These are phyloP conservation scores for Singerocomus inundabilis DNA, from an alignment of 1,284 basidiomycete species.

Conservation along the genomic window DNA sequence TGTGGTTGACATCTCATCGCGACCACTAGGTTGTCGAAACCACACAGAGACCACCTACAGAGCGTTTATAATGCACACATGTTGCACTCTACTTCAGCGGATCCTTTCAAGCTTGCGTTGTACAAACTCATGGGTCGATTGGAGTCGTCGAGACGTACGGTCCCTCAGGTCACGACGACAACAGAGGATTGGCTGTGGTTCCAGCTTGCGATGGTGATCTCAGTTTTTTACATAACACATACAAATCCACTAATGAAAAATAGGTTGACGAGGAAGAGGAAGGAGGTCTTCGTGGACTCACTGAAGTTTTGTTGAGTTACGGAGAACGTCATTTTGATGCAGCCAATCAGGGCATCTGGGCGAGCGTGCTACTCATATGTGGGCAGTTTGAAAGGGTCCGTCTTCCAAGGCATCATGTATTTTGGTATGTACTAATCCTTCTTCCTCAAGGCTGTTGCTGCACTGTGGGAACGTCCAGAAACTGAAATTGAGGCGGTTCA, in stretches of 20 bases:
- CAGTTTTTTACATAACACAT: neutral
- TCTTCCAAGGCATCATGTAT: constrained; percentile 1
- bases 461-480: constrained; percentile 85
- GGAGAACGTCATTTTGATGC: constrained; percentile 92
- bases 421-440: neutral
- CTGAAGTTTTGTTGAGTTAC: constrained; percentile 80
- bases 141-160: constrained; percentile 80
- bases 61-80: constrained; percentile 92
- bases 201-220: constrained; percentile 79
- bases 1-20: constrained; percentile 5
- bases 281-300: constrained; percentile 78
- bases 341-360: constrained; percentile 73
- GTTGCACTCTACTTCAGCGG: constrained; percentile 79
- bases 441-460: constrained; percentile 59
- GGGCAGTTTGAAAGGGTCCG: constrained; percentile 91
- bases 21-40: constrained; percentile 63
- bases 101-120: constrained; percentile 94
- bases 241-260: neutral
- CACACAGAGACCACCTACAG: constrained; percentile 81
- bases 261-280: constrained; percentile 76
- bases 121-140: constrained; percentile 96
- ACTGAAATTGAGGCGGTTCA: constrained; percentile 95
- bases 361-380: constrained; percentile 86
- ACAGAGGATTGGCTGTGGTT: constrained; percentile 99
- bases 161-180: constrained; percentile 83